These are phyloP conservation scores for Acorus gramineus DNA, from an alignment of 106 monocot genomes.

Conservation along the genomic window DNA sequence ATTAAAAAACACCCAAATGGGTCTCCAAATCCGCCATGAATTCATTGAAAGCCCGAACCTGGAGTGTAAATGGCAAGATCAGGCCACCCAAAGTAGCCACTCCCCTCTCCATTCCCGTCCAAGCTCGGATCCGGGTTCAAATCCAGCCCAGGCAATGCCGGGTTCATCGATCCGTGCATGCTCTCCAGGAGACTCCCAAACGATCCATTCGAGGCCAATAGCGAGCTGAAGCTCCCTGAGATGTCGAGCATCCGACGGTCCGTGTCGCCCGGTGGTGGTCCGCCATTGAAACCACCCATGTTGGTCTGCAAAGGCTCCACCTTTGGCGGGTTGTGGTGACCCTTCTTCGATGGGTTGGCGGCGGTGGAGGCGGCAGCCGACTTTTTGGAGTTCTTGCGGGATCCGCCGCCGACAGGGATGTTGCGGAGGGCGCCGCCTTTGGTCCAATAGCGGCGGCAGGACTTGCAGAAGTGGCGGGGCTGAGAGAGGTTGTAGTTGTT, in stretches of 20 bases:
- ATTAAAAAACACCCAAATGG: too few species aligned
- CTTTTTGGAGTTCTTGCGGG: constrained; percentile 33
- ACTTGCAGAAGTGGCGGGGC: constrained; percentile 45
- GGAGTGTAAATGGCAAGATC: constrained; percentile 23
- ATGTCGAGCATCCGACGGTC: constrained; percentile 19
- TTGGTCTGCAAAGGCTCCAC: background rate
- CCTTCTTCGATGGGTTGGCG: background rate
- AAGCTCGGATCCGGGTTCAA: too few species aligned
- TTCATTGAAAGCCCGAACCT: constrained; percentile 18
- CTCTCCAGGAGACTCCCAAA: constrained; percentile 18
- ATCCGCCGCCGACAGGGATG: constrained; percentile 37
- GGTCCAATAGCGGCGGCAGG: constrained; percentile 39
- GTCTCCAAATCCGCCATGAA: too few species aligned
- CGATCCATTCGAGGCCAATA: constrained; percentile 13
- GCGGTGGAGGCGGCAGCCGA: constrained; percentile 1
- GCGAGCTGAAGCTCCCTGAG: constrained; percentile 34
- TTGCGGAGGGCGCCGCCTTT: constrained; percentile 43
- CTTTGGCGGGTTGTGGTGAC: background rate
- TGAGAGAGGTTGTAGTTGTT: constrained; percentile 33
- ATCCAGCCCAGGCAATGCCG: too few species aligned
- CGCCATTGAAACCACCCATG: too few species aligned
- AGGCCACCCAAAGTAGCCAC: constrained; percentile 8
- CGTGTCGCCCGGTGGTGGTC: background rate
- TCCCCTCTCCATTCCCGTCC: background rate
- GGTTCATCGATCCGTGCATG: background rate